Base-by-base conservation (phyloP, 768 basidiomycete genomes). In the Pleurotus tuber-regium region DNA sequence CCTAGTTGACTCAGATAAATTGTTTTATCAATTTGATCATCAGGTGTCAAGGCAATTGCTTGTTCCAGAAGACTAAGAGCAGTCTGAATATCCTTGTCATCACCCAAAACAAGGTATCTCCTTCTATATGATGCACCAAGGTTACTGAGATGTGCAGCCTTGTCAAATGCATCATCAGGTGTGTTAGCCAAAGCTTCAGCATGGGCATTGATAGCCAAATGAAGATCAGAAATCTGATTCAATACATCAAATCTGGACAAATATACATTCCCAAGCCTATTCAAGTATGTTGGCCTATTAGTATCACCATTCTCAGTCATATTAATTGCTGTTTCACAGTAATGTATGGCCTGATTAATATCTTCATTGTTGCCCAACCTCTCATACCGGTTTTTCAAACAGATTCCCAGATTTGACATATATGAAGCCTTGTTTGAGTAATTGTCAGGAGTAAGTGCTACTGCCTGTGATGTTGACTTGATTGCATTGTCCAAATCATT, bases 1-100 rank as follows among this genome's bases (percentile, higher is more conserved):
- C 58, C 67, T 4, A 72, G 56, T 28, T 63, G 59, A 30, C 33
- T 50, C 9, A 58, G 41, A 26, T 10, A 44, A 5, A 18, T 28
- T 7, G 54, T 29, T 38, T 55, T 48, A 18, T 50, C 23, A 2
- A 38, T 16, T 21, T 61, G 59, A 5, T 23, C 54, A 24, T 50
- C 30, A 16, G 59, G 53, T 25, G 46, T 55, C 14, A 53, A 31
- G 14, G n/a, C 36, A 0, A 58, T 39, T n/a, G 55, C 59, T 7
- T 23, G 43, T 21, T 57, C 25, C 2, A 51, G 29, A 9, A 26
- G 24, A 7, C 29, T 35, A n/a, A 64, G 48, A 14, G 56, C 50
- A 36, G 58, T 26, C 11, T 51, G 50, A 25, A 62, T 40, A 46
- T 66, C 59, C 1, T 24, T 28, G n/a, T 43, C 16, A 29, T 59